phyloP scores from a whole-genome alignment of 2,329 filamentous ascomycete species.

The Colletotrichum liriopes region DNA sequence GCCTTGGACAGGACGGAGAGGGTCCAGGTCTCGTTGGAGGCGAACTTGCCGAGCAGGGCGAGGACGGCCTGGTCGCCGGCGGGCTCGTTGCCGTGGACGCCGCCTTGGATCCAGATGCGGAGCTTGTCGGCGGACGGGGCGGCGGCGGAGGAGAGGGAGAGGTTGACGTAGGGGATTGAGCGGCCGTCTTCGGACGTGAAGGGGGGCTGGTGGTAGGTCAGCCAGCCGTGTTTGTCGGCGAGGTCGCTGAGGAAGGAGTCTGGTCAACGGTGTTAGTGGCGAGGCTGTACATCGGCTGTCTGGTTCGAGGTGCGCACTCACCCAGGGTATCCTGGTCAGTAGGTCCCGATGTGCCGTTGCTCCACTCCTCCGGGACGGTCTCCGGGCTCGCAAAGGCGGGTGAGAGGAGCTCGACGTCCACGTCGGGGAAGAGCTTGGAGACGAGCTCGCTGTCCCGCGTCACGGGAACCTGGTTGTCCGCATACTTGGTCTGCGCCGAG shows the following conservation, averaged over 20 bases:
- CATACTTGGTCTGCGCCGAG: slow-evolving; percentile 29
- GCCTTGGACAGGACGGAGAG: slow-evolving; percentile 46
- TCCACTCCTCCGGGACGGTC: slow-evolving; percentile 45
- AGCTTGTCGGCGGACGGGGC: slow-evolving; percentile 43
- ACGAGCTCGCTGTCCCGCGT: slow-evolving; percentile 11
- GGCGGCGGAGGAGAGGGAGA: slow-evolving; percentile 23
- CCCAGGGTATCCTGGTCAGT: slow-evolving; percentile 43
- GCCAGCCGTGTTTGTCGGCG: slow-evolving; percentile 43
- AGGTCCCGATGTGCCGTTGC: slow-evolving; percentile 49
- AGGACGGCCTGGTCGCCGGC: slow-evolving; percentile 50
- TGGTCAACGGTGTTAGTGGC: neutral
- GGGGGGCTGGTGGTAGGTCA: slow-evolving; percentile 43
- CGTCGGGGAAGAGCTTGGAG: slow-evolving; percentile 16
- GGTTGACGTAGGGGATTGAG: slow-evolving; percentile 44
- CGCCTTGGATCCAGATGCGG: slow-evolving; percentile 50
- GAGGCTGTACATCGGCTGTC: neutral
- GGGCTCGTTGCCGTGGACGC: slow-evolving; percentile 53
- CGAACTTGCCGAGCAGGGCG: slow-evolving; percentile 50
- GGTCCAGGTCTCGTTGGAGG: slow-evolving; percentile 48
- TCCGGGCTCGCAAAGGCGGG: slow-evolving; percentile 46
- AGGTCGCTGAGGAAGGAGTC: slow-evolving; percentile 44
- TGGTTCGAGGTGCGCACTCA: neutral
- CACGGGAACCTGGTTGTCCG: slow-evolving; percentile 20
- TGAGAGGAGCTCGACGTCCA: slow-evolving; percentile 46
- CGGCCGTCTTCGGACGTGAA: slow-evolving; percentile 46